Evolutionary conservation across 2,329 filamentous ascomycete species (phyloP), one percentile per base, ranked within the genome.

Genomic region (Aspergillus transmontanensis): DNA sequence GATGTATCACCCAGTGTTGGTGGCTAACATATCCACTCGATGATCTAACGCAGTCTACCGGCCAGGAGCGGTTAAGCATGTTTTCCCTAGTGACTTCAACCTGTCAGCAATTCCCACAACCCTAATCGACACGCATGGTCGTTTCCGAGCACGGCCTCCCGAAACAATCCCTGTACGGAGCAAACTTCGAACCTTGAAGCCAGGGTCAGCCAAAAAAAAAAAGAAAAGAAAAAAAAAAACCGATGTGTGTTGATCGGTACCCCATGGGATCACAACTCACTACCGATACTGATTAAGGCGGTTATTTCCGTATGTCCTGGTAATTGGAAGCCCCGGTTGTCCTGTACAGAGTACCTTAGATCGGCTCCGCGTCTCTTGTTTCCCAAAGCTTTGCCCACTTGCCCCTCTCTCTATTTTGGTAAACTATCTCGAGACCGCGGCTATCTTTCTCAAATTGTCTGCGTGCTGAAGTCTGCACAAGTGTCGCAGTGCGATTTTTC

Each of bases 81-180:
- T 26, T 41, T 58, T 54, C 58, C 58, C 51, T 36, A 48, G n/a
- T 43, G 46, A 26, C 34, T 23, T 39, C 23, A 61, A 63, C 59
- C 61, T 57, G 45, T 59, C n/a, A 57, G 30, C 48, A 59, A 51
- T 53, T 65, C 21, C 51, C 54, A 36, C 39, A 57, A 60, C 58
- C 54, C 51, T 61, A 65, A 67, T 67, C 63, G 63, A 64, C 63
- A 64, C 61, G 61, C 65, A 48, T 65, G 57, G 63, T 65, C 36
- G 32, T 59, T 65, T 58, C 46, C 54, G 59, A 61, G 58, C 58
- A 65, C 57, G 61, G 63, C 63, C 58, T 60, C 43, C 57, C 55
- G 55, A 54, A 51, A 41, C 54, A 45, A 50, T 50, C 51, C 28
- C 16, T 51, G 48, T 32, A 51, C 48, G 26, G 28, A n/a, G 28